These are phyloP conservation scores for Crithidia sp. DNA, from an alignment of 208 protist species.

Conservation along the genomic window DNA sequence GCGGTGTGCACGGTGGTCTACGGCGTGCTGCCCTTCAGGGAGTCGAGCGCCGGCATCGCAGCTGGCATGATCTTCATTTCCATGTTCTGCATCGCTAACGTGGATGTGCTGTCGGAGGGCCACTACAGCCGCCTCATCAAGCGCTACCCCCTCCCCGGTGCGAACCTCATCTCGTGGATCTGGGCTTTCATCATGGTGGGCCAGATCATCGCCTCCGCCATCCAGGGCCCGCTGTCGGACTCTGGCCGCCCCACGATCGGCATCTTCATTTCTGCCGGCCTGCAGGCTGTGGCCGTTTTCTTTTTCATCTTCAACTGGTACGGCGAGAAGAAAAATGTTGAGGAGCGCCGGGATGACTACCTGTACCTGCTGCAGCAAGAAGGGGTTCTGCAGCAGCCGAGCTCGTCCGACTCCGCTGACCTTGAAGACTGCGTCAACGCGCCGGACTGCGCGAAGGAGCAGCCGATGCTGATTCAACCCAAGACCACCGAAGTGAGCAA, in stretches of 20 bases:
- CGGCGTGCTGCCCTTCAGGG: conserved; percentile 32
- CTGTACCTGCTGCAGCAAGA: conserved; percentile 16
- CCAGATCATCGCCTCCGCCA: conserved; percentile 31
- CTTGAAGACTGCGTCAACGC: background rate
- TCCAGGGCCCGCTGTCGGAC: conserved; percentile 48
- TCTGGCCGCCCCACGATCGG: conserved; percentile 24
- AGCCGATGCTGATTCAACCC: background rate
- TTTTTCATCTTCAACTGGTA: conserved; percentile 56
- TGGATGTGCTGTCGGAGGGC: conserved; percentile 55
- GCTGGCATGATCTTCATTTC: conserved; percentile 42
- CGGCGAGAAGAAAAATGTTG: conserved; percentile 41
- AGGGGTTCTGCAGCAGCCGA: background rate
- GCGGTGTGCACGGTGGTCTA: conserved; percentile 35
- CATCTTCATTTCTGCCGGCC: conserved; percentile 34
- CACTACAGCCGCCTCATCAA: conserved; percentile 53
- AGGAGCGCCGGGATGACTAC: conserved; percentile 30
- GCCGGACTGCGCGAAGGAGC: background rate
- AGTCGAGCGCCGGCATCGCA: conserved; percentile 27
- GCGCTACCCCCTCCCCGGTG: conserved; percentile 24
- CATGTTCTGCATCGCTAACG: conserved; percentile 39
- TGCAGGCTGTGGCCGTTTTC: conserved; percentile 28
- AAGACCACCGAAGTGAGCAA: background rate
- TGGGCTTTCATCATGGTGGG: conserved; percentile 39
- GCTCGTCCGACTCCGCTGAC: background rate
- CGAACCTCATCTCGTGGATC: conserved; percentile 45